Percentiles rank a stretch among this genome's conserved stretches.
Evolutionary conservation across 179 eudicot species (phyloP).

Genomic region (Beta corolliflora): DNA sequence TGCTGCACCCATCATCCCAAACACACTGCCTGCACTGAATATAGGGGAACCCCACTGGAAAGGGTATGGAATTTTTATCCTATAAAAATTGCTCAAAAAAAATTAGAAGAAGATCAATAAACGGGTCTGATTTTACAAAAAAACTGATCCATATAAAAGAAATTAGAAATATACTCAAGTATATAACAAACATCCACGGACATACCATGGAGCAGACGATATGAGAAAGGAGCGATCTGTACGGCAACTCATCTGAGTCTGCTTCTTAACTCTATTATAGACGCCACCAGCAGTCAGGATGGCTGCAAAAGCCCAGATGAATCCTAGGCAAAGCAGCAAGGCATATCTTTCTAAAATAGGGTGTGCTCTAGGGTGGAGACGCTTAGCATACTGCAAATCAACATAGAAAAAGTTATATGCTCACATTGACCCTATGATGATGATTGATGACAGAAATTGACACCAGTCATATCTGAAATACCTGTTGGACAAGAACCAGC

Average conservation of each 20-base stretch:
- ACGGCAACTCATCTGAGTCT: constrained; percentile 74
- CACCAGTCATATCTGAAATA: constrained; percentile 27
- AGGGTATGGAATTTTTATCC: constrained; percentile 88
- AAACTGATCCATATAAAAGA: neutral
- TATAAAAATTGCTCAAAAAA: constrained; percentile 37
- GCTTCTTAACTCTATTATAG: constrained; percentile 54
- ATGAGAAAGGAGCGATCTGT: constrained; percentile 66
- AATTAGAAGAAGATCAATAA: constrained; percentile 4
- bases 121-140: neutral
- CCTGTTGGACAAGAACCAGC: constrained; percentile 76
- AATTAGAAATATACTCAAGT: neutral
- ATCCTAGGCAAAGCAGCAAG: constrained; percentile 76
- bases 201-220: constrained; percentile 89
- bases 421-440: neutral
- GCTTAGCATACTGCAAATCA: constrained; percentile 64
- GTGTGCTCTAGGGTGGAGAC: constrained; percentile 43
- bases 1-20: constrained; percentile 98
- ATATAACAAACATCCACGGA: neutral
- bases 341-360: constrained; percentile 74
- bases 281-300: constrained; percentile 84
- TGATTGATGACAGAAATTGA: neutral
- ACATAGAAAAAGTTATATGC: neutral
- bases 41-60: constrained; percentile 96
- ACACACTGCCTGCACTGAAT: constrained; percentile 91
- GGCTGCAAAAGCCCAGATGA: constrained; percentile 92